Evolutionary conservation across 2,329 filamentous ascomycete genomes (phyloP).

Genomic region (Pseudogymnoascus pannorum): DNA sequence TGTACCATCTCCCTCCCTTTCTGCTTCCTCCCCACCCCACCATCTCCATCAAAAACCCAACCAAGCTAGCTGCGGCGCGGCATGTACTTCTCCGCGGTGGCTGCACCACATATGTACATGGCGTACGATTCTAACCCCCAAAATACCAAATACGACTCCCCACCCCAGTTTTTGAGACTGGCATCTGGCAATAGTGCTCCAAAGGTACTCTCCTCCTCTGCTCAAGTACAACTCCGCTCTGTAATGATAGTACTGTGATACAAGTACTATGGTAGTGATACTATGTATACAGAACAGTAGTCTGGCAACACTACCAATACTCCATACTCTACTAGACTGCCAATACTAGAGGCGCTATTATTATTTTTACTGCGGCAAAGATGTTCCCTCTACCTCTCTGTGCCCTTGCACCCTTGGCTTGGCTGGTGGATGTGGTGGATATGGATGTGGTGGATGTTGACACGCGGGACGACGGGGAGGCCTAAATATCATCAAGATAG

Average conservation of each 20-base stretch:
- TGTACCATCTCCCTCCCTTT: too few relatives aligned
- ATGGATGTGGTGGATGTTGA: not conserved
- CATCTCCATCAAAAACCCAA: not conserved
- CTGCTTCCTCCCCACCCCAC: not conserved
- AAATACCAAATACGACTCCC: not conserved
- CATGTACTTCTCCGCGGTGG: constrained; percentile 2
- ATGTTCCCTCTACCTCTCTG: not conserved
- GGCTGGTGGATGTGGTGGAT: not conserved
- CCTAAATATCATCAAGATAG: constrained; percentile 7
- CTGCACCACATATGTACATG: constrained; percentile 2
- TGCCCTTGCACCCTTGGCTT: not conserved
- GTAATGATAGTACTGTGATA: too few relatives aligned
- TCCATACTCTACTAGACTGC: not conserved
- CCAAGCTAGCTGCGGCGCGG: not conserved
- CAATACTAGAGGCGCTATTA: constrained; percentile 4
- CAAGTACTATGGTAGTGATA: too few relatives aligned
- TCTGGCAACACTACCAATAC: not conserved
- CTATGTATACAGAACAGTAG: too few relatives aligned
- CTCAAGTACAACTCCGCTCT: too few relatives aligned
- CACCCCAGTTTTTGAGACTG: not conserved
- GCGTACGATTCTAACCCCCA: not conserved
- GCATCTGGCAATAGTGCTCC: not conserved
- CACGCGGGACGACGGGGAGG: constrained; percentile 3
- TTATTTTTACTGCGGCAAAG: not conserved
- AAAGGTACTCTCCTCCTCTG: too few relatives aligned